A percentile compares a stretch with the other conserved stretches of the same genome.
These are phyloP conservation scores for Leishmania braziliensis DNA, from an alignment of 208 protist species.

Conservation along the genomic window DNA sequence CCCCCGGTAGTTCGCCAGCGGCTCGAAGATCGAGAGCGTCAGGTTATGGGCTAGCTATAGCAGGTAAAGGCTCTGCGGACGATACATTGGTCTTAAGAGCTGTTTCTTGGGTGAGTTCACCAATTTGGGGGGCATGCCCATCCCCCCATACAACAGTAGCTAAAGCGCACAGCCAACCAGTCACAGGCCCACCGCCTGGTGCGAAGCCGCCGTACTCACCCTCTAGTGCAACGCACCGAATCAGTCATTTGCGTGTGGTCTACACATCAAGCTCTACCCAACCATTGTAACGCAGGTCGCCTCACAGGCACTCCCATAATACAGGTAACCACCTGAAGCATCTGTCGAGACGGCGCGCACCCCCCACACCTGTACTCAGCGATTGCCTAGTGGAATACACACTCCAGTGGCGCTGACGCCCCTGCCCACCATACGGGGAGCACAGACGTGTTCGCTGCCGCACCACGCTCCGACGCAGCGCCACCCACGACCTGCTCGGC, in stretches of 20 bases:
- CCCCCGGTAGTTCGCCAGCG: slow-evolving; percentile 71
- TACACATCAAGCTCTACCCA: not conserved
- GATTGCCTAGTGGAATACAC: too few relatives aligned
- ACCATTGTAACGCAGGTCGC: not conserved
- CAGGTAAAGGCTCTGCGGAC: too few relatives aligned
- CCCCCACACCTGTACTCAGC: not conserved
- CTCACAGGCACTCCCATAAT: not conserved
- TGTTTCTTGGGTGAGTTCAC: too few relatives aligned
- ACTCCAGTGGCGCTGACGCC: too few relatives aligned
- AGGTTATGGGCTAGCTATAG: slow-evolving; percentile 82
- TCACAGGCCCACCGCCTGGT: not conserved
- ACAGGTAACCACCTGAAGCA: not conserved
- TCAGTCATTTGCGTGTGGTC: not conserved
- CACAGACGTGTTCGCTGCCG: too few relatives aligned
- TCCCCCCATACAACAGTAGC: not conserved
- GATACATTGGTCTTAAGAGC: too few relatives aligned
- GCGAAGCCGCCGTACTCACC: not conserved
- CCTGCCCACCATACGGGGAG: too few relatives aligned
- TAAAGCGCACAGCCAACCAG: not conserved
- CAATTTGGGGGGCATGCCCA: too few relatives aligned
- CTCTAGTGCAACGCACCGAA: not conserved
- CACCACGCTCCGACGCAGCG: too few relatives aligned
- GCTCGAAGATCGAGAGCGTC: slow-evolving; percentile 88
- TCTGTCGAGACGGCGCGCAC: too few relatives aligned
- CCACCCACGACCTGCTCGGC: too few relatives aligned